These are phyloP conservation scores for Stachybotrys elegans DNA, from an alignment of 2,329 filamentous ascomycete species.

Conservation along the genomic window DNA sequence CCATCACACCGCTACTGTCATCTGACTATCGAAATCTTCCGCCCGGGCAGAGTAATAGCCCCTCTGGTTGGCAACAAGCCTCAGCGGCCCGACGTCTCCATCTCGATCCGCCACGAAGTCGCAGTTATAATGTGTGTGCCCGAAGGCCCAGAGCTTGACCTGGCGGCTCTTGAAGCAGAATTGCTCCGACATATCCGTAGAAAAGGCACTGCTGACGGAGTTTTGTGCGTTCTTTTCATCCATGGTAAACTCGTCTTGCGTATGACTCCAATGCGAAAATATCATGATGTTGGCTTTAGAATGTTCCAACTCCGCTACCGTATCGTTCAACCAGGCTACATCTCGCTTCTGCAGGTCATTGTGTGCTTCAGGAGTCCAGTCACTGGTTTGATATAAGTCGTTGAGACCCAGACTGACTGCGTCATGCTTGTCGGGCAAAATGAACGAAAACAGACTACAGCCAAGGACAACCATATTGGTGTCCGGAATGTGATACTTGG, in stretches of 20 bases:
- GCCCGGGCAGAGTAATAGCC: conserved; percentile 35
- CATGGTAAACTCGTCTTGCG: conserved; percentile 22
- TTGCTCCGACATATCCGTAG: conserved; percentile 31
- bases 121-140: conserved; percentile 44
- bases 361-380: conserved; percentile 34
- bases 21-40: conserved; percentile 25
- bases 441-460: conserved; percentile 41
- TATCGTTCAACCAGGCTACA: conserved; percentile 36
- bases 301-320: conserved; percentile 22
- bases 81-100: conserved; percentile 14
- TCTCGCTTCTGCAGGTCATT: conserved; percentile 31
- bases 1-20: too few relatives aligned
- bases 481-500: conserved; percentile 15
- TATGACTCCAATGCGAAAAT: conserved; percentile 38
- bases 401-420: conserved; percentile 38
- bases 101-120: conserved; percentile 24
- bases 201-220: conserved; percentile 24
- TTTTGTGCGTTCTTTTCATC: conserved; percentile 28
- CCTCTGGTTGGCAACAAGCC: conserved; percentile 33
- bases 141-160: conserved; percentile 42
- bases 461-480: conserved; percentile 21
- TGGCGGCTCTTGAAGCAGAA: conserved; percentile 25
- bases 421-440: conserved; percentile 30
- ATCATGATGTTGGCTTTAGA: conserved; percentile 26
- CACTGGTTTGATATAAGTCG: conserved; percentile 44